phyloP scores from a whole-genome alignment of 2,329 filamentous ascomycete genomes.

The Rosellinia necatrix region DNA sequence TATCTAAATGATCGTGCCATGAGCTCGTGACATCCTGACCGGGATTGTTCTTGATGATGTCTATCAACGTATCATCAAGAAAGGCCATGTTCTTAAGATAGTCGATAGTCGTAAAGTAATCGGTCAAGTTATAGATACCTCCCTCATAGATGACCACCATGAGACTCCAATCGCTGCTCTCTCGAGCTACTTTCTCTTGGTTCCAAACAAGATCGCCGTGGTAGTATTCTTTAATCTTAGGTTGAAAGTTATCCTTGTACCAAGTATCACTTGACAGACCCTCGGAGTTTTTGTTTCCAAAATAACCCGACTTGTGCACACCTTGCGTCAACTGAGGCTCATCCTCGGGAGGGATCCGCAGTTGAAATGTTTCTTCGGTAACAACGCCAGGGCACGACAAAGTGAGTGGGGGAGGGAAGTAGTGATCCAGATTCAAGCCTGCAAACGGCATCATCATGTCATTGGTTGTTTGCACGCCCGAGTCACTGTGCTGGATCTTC shows the following conservation, averaged over 20 bases:
- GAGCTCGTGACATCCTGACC: conserved; percentile 76
- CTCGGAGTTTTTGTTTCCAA: conserved; percentile 59
- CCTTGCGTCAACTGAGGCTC: conserved; percentile 61
- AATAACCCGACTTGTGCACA: conserved; percentile 71
- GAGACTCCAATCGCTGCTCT: conserved; percentile 70
- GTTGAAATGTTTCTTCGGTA: conserved; percentile 56
- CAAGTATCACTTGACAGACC: conserved; percentile 68
- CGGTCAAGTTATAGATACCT: conserved; percentile 83
- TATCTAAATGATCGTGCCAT: conserved; percentile 60
- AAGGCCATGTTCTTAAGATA: conserved; percentile 64
- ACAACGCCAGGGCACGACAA: conserved; percentile 75
- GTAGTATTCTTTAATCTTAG: conserved; percentile 82
- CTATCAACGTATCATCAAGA: conserved; percentile 69
- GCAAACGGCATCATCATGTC: conserved; percentile 76
- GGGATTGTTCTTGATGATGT: conserved; percentile 73
- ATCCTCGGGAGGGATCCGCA: conserved; percentile 49
- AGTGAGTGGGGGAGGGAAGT: conserved; percentile 80
- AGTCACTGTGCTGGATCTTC: conserved; percentile 82
- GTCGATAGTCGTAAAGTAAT: conserved; percentile 83
- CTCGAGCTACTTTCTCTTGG: conserved; percentile 58
- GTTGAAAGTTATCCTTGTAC: conserved; percentile 77
- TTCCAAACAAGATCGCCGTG: conserved; percentile 84
- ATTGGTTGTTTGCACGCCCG: conserved; percentile 60
- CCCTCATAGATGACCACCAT: conserved; percentile 81
- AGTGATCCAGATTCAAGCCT: conserved; percentile 79